These are phyloP conservation scores for Alternaria infectoria DNA, from an alignment of 2,329 filamentous ascomycete genomes.

Conservation along the genomic window DNA sequence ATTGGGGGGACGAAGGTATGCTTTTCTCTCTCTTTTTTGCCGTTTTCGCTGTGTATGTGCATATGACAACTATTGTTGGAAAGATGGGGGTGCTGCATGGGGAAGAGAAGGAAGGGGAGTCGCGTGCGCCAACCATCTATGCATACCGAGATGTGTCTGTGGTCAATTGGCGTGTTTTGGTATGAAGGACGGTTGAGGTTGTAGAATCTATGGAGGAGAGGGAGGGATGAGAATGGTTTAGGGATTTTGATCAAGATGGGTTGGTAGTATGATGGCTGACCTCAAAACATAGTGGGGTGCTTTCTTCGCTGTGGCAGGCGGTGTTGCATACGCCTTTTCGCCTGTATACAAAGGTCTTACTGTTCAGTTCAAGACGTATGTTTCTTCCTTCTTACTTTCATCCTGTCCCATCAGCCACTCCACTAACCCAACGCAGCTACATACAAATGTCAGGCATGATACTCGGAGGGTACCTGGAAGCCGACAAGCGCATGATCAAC, in stretches of 20 bases:
- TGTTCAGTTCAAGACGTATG: constrained; percentile 45
- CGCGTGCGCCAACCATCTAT: no score
- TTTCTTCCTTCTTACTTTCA: neutral
- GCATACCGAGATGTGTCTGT: no score
- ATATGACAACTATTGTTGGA: no score
- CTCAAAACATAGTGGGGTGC: constrained; percentile 65
- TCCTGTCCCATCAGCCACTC: neutral
- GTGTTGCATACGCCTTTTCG: constrained; percentile 67
- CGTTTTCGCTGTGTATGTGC: neutral
- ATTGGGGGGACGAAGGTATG: constrained; percentile 69
- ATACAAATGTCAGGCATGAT: constrained; percentile 87
- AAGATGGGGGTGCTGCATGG: no score
- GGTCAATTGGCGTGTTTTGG: no score
- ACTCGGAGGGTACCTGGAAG: constrained; percentile 77
- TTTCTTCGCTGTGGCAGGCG: constrained; percentile 67
- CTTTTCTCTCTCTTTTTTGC: neutral
- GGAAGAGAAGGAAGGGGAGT: no score
- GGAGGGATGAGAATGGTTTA: no score
- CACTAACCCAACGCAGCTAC: constrained; percentile 61
- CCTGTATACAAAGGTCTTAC: constrained; percentile 70
- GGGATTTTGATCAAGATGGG: no score
- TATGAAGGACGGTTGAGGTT: no score
- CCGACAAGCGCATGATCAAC: constrained; percentile 69
- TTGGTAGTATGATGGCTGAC: neutral
- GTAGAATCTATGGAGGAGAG: no score